Conservation (phyloP, 805 yeast species). For the Nakazawaea holstii region DNA sequence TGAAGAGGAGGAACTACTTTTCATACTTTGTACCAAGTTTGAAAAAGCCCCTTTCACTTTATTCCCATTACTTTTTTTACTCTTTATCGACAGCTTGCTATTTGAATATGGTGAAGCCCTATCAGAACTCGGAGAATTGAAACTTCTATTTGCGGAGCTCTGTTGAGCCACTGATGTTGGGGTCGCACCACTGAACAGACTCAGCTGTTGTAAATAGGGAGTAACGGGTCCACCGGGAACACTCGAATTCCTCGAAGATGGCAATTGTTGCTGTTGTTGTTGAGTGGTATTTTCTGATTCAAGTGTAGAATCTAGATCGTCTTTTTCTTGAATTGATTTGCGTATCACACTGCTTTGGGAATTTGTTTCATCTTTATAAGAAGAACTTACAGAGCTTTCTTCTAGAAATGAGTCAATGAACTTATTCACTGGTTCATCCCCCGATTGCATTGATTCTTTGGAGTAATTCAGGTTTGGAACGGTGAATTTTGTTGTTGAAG, state of each 20-base stretch:
- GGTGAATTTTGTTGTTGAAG: constrained; percentile 45
- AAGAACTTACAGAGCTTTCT: constrained; percentile 9
- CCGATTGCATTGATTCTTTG: constrained; percentile 5
- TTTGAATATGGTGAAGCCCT: constrained; percentile 3
- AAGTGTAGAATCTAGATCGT: too few relatives aligned
- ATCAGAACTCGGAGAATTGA: constrained; percentile 4
- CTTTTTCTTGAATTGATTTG: background rate
- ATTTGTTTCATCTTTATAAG: background rate
- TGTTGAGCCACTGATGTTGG: constrained; percentile 12
- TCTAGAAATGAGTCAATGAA: constrained; percentile 10
- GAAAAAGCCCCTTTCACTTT: constrained; percentile 57
- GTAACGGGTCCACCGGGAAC: constrained; percentile 7
- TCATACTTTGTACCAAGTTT: constrained; percentile 31
- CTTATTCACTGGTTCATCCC: constrained; percentile 8
- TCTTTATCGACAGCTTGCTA: background rate
- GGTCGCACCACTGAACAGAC: constrained; percentile 11
- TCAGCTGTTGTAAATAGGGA: constrained; percentile 6
- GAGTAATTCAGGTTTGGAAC: constrained; percentile 16
- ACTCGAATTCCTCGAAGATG: background rate
- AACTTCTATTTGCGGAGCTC: too few relatives aligned
- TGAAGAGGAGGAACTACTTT: constrained; percentile 15
- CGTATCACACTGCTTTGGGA: background rate
- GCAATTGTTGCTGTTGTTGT: too few relatives aligned
- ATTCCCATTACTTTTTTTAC: constrained; percentile 37
- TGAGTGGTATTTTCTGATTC: too few relatives aligned